Evolutionary conservation across 495 filamentous ascomycete species (phyloP).

Genomic region (Zalerion maritima): DNA sequence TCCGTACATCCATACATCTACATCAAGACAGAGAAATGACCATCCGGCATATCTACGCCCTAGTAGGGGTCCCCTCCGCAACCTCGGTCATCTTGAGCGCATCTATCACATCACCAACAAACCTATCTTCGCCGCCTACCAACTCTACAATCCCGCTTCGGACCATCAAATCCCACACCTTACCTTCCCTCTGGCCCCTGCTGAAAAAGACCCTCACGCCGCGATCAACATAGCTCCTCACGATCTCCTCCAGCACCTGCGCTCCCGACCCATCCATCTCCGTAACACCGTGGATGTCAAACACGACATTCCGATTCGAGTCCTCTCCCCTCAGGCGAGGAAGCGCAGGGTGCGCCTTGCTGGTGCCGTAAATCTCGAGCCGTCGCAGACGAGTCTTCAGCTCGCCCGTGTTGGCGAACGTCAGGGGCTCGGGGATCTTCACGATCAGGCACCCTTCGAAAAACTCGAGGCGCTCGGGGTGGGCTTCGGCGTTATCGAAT

Average conservation of each 20-base stretch:
- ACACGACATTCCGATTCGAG: slow-evolving; percentile 80
- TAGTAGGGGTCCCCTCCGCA: no score
- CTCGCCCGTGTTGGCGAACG: slow-evolving; percentile 93
- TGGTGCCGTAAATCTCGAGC: slow-evolving; percentile 77
- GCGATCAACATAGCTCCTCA: slow-evolving; percentile 53
- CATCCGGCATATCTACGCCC: no score
- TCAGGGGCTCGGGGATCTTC: slow-evolving; percentile 92
- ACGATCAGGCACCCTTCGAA: slow-evolving; percentile 87
- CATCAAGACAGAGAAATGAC: no score
- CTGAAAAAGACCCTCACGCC: slow-evolving; percentile 83
- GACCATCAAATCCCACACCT: slow-evolving; percentile 59
- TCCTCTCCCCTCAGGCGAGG: slow-evolving; percentile 57
- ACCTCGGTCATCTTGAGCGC: slow-evolving; percentile 67
- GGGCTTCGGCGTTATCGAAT: slow-evolving; percentile 81
- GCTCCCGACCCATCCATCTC: slow-evolving; percentile 83
- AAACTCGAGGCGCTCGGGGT: slow-evolving; percentile 65
- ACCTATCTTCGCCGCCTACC: slow-evolving; percentile 59
- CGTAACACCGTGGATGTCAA: slow-evolving; percentile 92
- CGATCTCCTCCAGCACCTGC: slow-evolving; percentile 83
- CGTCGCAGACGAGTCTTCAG: slow-evolving; percentile 70
- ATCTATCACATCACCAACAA: slow-evolving; percentile 71
- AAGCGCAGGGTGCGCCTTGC: slow-evolving; percentile 69
- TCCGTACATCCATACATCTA: no score
- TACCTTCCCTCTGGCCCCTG: slow-evolving; percentile 41
- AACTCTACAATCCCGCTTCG: slow-evolving; percentile 71